These are phyloP conservation scores for Pichia insulana DNA, from an alignment of 805 yeast genomes.

Conservation along the genomic window DNA sequence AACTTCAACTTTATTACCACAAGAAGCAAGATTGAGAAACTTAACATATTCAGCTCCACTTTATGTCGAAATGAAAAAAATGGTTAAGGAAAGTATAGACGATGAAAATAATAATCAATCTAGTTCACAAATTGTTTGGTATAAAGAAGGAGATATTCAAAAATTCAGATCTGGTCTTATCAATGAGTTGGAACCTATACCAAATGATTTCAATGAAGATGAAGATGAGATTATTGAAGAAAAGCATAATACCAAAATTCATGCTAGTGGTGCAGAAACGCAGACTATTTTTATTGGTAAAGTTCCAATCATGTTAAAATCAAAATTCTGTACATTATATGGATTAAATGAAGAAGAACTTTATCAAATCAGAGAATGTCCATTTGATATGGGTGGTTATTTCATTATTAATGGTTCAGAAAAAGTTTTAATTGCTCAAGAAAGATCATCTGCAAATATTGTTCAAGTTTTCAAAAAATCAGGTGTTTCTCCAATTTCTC, in stretches of 20 bases:
- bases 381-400: slow-evolving; percentile 99
- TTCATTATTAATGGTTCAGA: slow-evolving; percentile 98
- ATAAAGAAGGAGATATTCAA: slow-evolving; percentile 43
- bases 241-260: slow-evolving; percentile 26
- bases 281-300: slow-evolving; percentile 73
- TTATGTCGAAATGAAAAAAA: slow-evolving; percentile 91
- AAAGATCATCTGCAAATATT: slow-evolving; percentile 95
- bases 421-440: slow-evolving; percentile 97
- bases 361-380: slow-evolving; percentile 95
- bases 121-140: slow-evolving; percentile 49
- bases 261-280: slow-evolving; percentile 28
- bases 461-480: slow-evolving; percentile 98
- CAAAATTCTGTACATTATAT: slow-evolving; percentile 88
- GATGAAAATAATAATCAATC: slow-evolving; percentile 41
- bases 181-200: slow-evolving; percentile 23
- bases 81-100: slow-evolving; percentile 78
- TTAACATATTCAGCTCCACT: slow-evolving; percentile 93
- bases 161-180: slow-evolving; percentile 23
- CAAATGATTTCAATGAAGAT: slow-evolving; percentile 42
- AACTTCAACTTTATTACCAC: slow-evolving; percentile 98
- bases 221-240: slow-evolving; percentile 55
- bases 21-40: slow-evolving; percentile 94
- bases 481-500: slow-evolving; percentile 93
- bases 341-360: slow-evolving; percentile 88
- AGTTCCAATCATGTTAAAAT: slow-evolving; percentile 95